Percentiles rank a stretch among this genome's conserved stretches.
Conservation (phyloP, 169 alveolate genomes). For the Plasmodium falciparum region DNA sequence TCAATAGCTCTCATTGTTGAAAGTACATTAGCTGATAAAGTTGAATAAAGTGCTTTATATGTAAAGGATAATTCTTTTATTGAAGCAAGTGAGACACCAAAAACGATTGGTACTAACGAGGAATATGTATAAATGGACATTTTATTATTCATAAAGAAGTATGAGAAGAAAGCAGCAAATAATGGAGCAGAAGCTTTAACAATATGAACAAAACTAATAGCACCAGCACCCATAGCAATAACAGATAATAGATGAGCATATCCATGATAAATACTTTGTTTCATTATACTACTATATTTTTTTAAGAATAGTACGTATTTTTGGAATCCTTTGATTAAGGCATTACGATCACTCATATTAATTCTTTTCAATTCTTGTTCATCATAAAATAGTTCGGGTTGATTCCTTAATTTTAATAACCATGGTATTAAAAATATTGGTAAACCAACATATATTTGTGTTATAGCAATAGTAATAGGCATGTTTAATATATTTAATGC, state of each 20-base stretch:
- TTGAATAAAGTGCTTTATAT: conserved; percentile 77
- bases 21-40: conserved; percentile 78
- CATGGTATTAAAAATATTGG: conserved; percentile 84
- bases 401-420: conserved; percentile 69
- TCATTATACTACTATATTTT: conserved; percentile 67
- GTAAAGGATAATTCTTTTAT: conserved; percentile 76
- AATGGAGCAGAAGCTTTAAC: conserved; percentile 85
- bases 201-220: conserved; percentile 81
- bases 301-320: conserved; percentile 56
- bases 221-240: conserved; percentile 84
- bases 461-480: conserved; percentile 83
- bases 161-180: conserved; percentile 81
- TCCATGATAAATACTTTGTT: conserved; percentile 81
- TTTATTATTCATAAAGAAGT: conserved; percentile 73
- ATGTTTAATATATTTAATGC: conserved; percentile 83
- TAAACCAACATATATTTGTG: conserved; percentile 85
- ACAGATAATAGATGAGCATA: conserved; percentile 80
- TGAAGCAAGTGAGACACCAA: conserved; percentile 86
- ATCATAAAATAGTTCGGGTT: conserved; percentile 66
- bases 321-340: conserved; percentile 46
- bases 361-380: conserved; percentile 48
- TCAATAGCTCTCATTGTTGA: conserved; percentile 81
- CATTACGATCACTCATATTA: conserved; percentile 49
- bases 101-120: conserved; percentile 83
- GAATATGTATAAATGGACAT: conserved; percentile 80